These are phyloP conservation scores for Tylopilus intermedius DNA, from an alignment of 768 basidiomycete genomes.

Conservation along the genomic window DNA sequence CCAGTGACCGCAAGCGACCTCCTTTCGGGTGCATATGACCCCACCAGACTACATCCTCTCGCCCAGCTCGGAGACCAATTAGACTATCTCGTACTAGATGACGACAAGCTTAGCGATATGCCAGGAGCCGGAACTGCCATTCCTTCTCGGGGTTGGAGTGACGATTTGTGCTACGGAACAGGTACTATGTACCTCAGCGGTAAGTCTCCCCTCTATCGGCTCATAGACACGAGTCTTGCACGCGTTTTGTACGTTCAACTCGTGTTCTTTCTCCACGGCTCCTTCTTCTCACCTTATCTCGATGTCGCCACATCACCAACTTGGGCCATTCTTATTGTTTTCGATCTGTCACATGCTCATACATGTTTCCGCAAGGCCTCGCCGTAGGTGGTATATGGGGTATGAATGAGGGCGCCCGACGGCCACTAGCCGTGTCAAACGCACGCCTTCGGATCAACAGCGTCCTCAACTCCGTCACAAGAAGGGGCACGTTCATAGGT, in stretches of 20 bases:
- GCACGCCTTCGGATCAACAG: constrained; percentile 91
- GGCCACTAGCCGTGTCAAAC: constrained; percentile 84
- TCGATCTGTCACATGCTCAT: constrained; percentile 73
- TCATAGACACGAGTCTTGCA: constrained; percentile 42
- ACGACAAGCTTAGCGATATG: constrained; percentile 89
- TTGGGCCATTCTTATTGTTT: constrained; percentile 75
- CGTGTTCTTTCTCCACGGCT: constrained; percentile 44
- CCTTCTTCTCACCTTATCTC: constrained; percentile 66
- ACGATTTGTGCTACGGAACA: constrained; percentile 98
- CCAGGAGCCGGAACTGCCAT: constrained; percentile 89
- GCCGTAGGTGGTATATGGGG: constrained; percentile 95
- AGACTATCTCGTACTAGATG: constrained; percentile 93
- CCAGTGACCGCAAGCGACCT: constrained; percentile 82
- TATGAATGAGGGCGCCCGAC: constrained; percentile 84
- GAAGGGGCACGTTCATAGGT: constrained; percentile 95
- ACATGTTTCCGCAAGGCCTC: constrained; percentile 68
- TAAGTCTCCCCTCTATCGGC: constrained; percentile 63
- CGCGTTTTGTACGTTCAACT: constrained; percentile 41
- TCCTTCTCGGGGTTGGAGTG: constrained; percentile 95
- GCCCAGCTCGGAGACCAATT: constrained; percentile 89
- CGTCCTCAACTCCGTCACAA: constrained; percentile 91
- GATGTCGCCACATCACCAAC: constrained; percentile 48
- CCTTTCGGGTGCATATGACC: constrained; percentile 84
- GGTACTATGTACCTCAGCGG: constrained; percentile 98
- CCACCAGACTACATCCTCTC: constrained; percentile 88